A percentile compares a stretch with the other conserved stretches of the same genome.
Conservation (phyloP, 352 stramenopile genomes). For the Phytophthora multivora region DNA sequence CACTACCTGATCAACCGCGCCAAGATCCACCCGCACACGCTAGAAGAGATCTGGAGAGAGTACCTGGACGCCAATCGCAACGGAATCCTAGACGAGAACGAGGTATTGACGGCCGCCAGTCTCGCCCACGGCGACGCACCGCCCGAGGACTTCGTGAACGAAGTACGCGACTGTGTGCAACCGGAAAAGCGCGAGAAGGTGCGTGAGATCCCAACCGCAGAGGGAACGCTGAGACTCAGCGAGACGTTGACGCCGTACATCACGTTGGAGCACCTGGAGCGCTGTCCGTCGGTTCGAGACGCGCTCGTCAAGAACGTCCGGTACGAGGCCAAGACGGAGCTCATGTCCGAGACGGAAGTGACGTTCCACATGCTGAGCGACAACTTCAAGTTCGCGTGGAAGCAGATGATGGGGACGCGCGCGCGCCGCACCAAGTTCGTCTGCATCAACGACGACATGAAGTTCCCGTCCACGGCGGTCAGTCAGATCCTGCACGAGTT, state of each 20-base stretch:
- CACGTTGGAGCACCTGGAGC: conserved; percentile 61
- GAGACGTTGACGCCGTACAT: conserved; percentile 82
- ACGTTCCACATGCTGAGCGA: conserved; percentile 96
- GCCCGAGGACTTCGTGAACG: conserved; percentile 63
- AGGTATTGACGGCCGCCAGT: conserved; percentile 89
- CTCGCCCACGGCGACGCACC: conserved; percentile 78
- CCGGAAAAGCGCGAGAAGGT: conserved; percentile 78
- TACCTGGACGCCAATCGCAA: conserved; percentile 93
- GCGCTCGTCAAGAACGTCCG: conserved; percentile 73
- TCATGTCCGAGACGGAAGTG: conserved; percentile 87
- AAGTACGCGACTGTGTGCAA: conserved; percentile 72
- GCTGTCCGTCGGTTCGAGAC: conserved; percentile 51
- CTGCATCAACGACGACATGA: conserved; percentile 97
- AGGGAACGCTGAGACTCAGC: conserved; percentile 63
- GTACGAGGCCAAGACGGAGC: conserved; percentile 58
- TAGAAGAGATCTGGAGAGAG: conserved; percentile 83
- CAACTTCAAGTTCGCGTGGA: conserved; percentile 89
- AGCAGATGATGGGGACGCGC: conserved; percentile 93
- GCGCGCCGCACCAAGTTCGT: conserved; percentile 94
- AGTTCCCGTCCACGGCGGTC: conserved; percentile 80
- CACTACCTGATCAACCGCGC: conserved; percentile 92
- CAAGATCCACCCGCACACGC: conserved; percentile 72
- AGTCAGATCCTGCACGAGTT: conserved; percentile 91
- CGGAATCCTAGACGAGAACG: conserved; percentile 90
- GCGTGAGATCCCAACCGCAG: conserved; percentile 57